Percentiles rank a stretch among this genome's conserved stretches.
Conservation (phyloP, 2,329 filamentous ascomycete species). For the Microsporum audouinii region DNA sequence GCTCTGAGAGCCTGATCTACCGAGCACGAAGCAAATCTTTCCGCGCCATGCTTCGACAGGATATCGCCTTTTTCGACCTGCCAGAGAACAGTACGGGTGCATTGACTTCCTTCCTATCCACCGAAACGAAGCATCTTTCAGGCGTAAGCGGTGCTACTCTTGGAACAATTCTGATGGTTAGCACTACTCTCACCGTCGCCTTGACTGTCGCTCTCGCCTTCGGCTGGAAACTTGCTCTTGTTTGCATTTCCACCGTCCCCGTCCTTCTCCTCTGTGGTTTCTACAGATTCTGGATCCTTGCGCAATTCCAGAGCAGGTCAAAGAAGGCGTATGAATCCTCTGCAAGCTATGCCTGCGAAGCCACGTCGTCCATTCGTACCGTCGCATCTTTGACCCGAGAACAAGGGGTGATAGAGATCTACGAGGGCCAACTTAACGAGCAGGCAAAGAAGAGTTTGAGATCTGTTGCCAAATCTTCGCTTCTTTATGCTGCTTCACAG, state of each 20-base stretch:
- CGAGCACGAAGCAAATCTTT: slow-evolving; percentile 75
- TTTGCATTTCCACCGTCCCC: slow-evolving; percentile 68
- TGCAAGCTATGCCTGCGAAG: slow-evolving; percentile 82
- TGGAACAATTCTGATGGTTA: slow-evolving; percentile 70
- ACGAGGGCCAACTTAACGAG: slow-evolving; percentile 52
- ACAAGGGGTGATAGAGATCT: slow-evolving; percentile 62
- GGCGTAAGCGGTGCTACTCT: slow-evolving; percentile 80
- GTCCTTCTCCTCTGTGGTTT: slow-evolving; percentile 71
- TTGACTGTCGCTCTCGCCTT: slow-evolving; percentile 59
- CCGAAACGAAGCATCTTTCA: slow-evolving; percentile 77
- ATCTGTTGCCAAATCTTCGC: slow-evolving; percentile 64
- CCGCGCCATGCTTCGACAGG: slow-evolving; percentile 77
- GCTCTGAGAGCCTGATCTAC: slow-evolving; percentile 76
- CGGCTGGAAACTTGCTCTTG: slow-evolving; percentile 78
- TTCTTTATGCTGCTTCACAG: slow-evolving; percentile 74
- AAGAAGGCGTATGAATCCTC: slow-evolving; percentile 70
- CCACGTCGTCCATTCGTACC: slow-evolving; percentile 85
- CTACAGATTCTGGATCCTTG: slow-evolving; percentile 74
- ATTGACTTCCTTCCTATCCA: slow-evolving; percentile 77
- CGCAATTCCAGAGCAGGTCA: slow-evolving; percentile 64
- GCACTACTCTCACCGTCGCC: slow-evolving; percentile 66
- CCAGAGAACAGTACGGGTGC: slow-evolving; percentile 84
- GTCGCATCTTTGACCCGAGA: slow-evolving; percentile 86
- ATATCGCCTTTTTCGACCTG: slow-evolving; percentile 81
- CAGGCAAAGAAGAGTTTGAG: slow-evolving; percentile 59